Conservation (phyloP, 192 early-diverging fungal species). For the Gaertneriomyces semiglobifer region DNA sequence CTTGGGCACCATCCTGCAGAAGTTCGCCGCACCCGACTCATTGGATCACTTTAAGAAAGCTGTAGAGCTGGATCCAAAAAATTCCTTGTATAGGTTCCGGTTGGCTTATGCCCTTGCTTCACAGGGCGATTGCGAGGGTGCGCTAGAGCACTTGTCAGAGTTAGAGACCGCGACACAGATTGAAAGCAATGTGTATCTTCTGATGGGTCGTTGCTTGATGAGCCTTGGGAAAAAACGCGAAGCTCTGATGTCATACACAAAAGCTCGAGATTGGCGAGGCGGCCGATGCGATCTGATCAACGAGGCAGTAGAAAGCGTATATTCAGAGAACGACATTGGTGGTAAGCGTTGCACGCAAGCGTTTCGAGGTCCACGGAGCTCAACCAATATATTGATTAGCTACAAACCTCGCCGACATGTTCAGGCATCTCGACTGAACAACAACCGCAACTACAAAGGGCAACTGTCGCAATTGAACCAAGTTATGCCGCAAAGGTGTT, state of each 20-base stretch:
- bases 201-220: conserved; percentile 58
- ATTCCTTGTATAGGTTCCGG: conserved; percentile 63
- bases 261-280: conserved; percentile 53
- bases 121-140: conserved; percentile 58
- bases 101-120: conserved; percentile 62
- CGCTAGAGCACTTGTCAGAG: conserved; percentile 56
- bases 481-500: too few relatives aligned
- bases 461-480: too few relatives aligned
- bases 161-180: conserved; percentile 60
- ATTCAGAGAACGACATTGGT: too few relatives aligned
- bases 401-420: too few relatives aligned
- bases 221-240: conserved; percentile 47
- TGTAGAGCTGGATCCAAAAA: conserved; percentile 44
- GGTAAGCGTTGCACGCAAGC: too few relatives aligned
- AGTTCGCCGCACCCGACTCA: conserved; percentile 25
- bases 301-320: conserved; percentile 1
- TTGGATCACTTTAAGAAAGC: conserved; percentile 68
- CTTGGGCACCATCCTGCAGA: conserved; percentile 50
- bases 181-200: conserved; percentile 58
- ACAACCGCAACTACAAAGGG: too few relatives aligned
- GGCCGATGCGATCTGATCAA: conserved; percentile 19
- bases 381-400: too few relatives aligned
- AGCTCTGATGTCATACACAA: conserved; percentile 59
- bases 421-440: too few relatives aligned
- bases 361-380: too few relatives aligned